Conservation (phyloP, 2,329 filamentous ascomycete genomes). For the Alternaria alternata region DNA sequence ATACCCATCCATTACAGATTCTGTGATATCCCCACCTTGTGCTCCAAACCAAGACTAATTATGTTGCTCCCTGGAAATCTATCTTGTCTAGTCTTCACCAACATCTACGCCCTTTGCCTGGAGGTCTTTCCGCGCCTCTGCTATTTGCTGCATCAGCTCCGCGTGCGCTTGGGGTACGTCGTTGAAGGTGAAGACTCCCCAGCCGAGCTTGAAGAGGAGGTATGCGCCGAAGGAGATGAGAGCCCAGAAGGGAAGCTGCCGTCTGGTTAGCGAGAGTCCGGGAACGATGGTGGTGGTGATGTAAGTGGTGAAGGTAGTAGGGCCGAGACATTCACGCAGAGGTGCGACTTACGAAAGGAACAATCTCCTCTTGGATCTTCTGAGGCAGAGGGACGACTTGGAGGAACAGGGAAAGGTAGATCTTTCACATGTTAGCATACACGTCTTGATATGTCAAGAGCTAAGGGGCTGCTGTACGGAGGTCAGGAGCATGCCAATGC, state of each 20-base stretch:
- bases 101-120: conserved; percentile 78
- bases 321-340: not conserved
- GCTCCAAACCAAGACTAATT: conserved; percentile 6
- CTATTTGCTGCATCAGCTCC: conserved; percentile 87
- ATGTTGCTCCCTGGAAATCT: conserved; percentile 8
- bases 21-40: not conserved
- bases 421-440: conserved; percentile 61
- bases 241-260: conserved; percentile 88
- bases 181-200: conserved; percentile 95
- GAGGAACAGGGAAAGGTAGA: conserved; percentile 88
- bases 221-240: conserved; percentile 91
- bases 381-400: conserved; percentile 81
- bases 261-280: conserved; percentile 11
- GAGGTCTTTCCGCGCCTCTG: conserved; percentile 77
- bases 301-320: not conserved
- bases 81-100: conserved; percentile 62
- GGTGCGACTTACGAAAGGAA: conserved; percentile 80
- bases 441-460: conserved; percentile 9
- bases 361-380: conserved; percentile 81
- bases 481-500: conserved; percentile 83
- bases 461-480: conserved; percentile 69
- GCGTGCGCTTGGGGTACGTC: conserved; percentile 90
- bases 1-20: conserved; percentile 19
- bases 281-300: not conserved
- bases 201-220: conserved; percentile 89